A percentile compares a stretch with the other conserved stretches of the same genome.
These are phyloP conservation scores for Claviceps africana DNA, from an alignment of 2,329 filamentous ascomycete genomes.

Conservation along the genomic window DNA sequence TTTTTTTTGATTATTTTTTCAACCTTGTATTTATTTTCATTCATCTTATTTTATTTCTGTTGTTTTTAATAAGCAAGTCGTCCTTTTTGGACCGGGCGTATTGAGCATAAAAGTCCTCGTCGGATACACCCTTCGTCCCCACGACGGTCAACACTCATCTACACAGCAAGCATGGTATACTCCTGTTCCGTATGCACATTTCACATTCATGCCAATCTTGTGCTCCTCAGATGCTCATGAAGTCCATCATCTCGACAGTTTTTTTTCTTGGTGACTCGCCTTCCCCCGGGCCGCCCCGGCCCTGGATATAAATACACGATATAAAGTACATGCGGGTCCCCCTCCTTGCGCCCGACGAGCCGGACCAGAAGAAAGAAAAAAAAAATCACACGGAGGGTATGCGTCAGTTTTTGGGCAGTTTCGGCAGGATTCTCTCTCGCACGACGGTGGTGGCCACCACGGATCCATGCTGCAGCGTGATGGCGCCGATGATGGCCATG, in stretches of 20 bases:
- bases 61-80: no score
- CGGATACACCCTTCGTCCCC: no score
- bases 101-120: no score
- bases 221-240: no score
- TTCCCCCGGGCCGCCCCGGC: background rate
- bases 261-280: background rate
- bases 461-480: constrained; percentile 78
- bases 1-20: background rate
- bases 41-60: no score
- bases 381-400: background rate
- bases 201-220: no score
- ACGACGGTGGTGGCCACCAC: constrained; percentile 61
- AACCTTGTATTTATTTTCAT: no score
- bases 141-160: no score
- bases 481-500: constrained; percentile 74
- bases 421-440: constrained; percentile 56
- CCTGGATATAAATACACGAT: background rate
- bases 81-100: no score
- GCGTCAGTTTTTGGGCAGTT: constrained; percentile 11
- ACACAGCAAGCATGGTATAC: no score
- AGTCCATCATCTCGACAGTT: background rate
- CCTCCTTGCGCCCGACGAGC: background rate
- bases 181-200: no score
- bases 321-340: background rate
- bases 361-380: background rate